A percentile compares a stretch with the other conserved stretches of the same genome.
phyloP scores from a whole-genome alignment of 805 yeast species.

The Metschnikowia shivogae region DNA sequence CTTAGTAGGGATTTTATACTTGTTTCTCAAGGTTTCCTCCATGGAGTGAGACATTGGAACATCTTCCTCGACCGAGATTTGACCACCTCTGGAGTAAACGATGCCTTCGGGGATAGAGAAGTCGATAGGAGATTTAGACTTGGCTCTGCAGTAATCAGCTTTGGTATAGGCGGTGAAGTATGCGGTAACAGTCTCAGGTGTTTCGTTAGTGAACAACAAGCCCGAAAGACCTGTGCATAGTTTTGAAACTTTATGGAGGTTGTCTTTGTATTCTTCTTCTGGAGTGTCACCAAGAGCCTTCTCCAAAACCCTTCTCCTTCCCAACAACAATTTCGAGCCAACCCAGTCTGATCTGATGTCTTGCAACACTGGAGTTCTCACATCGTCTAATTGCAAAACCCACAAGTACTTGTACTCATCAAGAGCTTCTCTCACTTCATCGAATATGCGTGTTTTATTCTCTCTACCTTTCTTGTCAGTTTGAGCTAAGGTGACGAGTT shows the following conservation, averaged over 20 bases:
- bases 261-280: constrained; percentile 87
- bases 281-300: constrained; percentile 87
- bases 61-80: constrained; percentile 83
- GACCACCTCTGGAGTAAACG: constrained; percentile 94
- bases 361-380: constrained; percentile 93
- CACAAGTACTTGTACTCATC: constrained; percentile 76
- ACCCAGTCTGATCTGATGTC: constrained; percentile 90
- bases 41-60: constrained; percentile 95
- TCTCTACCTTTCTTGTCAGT: constrained; percentile 95
- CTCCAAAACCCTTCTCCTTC: constrained; percentile 88
- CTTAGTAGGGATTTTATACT: constrained; percentile 85
- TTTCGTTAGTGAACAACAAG: constrained; percentile 82
- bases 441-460: constrained; percentile 86
- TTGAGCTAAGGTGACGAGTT: constrained; percentile 90
- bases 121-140: constrained; percentile 74
- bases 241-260: constrained; percentile 65
- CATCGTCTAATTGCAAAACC: constrained; percentile 84
- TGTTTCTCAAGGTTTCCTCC: constrained; percentile 88
- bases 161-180: constrained; percentile 76
- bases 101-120: constrained; percentile 88
- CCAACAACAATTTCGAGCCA: constrained; percentile 85
- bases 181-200: constrained; percentile 82
- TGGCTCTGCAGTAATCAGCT: constrained; percentile 87
- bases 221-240: constrained; percentile 78
- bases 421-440: constrained; percentile 78